Conservation (phyloP, 1,284 basidiomycete species). For the Rhodotorula sp. region DNA sequence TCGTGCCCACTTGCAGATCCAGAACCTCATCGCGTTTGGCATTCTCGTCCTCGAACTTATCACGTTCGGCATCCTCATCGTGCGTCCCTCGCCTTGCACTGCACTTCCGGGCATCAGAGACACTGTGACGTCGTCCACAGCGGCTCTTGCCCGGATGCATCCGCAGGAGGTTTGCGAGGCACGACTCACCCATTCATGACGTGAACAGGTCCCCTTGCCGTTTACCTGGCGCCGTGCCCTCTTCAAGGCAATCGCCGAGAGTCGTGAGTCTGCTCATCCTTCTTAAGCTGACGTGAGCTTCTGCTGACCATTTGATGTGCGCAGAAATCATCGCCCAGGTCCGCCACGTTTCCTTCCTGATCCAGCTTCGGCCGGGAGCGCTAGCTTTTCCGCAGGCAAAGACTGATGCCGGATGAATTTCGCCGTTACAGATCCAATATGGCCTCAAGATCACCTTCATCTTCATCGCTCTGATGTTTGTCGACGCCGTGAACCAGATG, state of each 20-base stretch:
- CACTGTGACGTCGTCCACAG: too few relatives aligned
- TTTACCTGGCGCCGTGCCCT: slow-evolving; percentile 49
- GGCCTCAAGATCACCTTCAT: slow-evolving; percentile 46
- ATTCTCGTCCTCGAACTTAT: slow-evolving; percentile 31
- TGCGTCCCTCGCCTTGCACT: background rate
- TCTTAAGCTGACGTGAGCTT: too few relatives aligned
- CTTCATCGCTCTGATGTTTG: slow-evolving; percentile 37
- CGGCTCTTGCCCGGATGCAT: too few relatives aligned
- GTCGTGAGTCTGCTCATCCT: slow-evolving; percentile 16
- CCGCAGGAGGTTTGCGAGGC: too few relatives aligned
- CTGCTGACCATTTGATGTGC: too few relatives aligned
- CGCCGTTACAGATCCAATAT: slow-evolving; percentile 41
- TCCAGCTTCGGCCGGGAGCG: background rate
- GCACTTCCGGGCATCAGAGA: background rate
- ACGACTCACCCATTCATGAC: background rate
- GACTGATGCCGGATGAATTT: too few relatives aligned
- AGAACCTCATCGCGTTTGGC: slow-evolving; percentile 30
- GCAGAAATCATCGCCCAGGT: slow-evolving; percentile 47
- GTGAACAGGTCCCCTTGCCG: slow-evolving; percentile 45
- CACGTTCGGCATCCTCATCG: slow-evolving; percentile 29
- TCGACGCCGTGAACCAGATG: slow-evolving; percentile 41
- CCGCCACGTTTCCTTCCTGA: background rate
- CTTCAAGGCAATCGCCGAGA: slow-evolving; percentile 50
- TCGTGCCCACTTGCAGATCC: background rate
- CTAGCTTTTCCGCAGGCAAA: too few relatives aligned